These are phyloP conservation scores for Diplodia intermedia DNA, from an alignment of 2,329 filamentous ascomycete species.

Conservation along the genomic window DNA sequence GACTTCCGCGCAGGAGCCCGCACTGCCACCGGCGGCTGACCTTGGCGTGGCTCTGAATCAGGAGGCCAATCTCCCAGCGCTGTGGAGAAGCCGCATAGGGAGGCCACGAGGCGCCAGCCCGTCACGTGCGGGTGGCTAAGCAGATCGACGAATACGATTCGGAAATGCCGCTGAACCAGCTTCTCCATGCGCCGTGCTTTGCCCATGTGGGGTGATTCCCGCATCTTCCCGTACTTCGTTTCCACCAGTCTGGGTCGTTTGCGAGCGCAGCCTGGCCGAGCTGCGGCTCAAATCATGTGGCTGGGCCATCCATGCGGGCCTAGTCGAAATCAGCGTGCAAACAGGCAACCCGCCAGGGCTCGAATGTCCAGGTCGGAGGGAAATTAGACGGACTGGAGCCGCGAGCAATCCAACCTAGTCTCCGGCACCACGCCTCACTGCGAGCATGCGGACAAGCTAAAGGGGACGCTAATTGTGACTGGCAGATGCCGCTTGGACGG, in stretches of 20 bases:
- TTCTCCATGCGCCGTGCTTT: constrained; percentile 24
- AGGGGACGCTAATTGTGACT: constrained; percentile 14
- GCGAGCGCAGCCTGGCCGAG: background rate
- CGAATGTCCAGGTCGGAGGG: background rate
- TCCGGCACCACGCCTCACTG: background rate
- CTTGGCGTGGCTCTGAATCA: constrained; percentile 20
- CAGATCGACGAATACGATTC: constrained; percentile 25
- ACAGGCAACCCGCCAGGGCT: background rate
- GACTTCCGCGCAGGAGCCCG: constrained; percentile 20
- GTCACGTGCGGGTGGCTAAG: constrained; percentile 11
- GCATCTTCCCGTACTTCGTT: constrained; percentile 28
- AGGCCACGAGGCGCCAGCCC: constrained; percentile 13
- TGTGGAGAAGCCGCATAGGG: constrained; percentile 19
- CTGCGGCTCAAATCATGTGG: background rate
- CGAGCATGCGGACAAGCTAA: constrained; percentile 3
- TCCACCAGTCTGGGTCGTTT: constrained; percentile 15
- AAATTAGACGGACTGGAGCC: constrained; percentile 15
- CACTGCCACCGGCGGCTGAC: constrained; percentile 5
- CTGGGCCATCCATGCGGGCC: background rate
- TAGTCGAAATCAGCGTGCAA: background rate
- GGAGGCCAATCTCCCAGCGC: constrained; percentile 26
- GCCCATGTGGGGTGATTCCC: constrained; percentile 25
- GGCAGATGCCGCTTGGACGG: background rate
- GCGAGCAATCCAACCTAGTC: constrained; percentile 1
- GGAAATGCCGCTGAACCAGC: constrained; percentile 27